Evolutionary conservation across 208 protist species (phyloP).

Genomic region (Leishmania braziliensis): DNA sequence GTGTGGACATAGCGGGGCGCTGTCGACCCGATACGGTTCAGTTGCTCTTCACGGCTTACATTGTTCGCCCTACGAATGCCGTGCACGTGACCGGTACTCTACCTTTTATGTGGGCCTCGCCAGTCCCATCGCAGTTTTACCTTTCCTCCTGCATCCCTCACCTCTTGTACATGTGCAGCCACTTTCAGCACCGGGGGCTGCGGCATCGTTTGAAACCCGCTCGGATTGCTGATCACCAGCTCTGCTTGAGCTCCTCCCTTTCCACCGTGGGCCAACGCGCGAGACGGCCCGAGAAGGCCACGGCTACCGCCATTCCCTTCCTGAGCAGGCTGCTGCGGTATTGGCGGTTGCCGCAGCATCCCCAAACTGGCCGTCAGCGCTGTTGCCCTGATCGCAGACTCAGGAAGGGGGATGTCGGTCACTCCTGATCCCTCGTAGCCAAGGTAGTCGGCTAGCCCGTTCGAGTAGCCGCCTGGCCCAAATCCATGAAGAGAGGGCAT

Average conservation of each 20-base stretch:
- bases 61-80: not conserved
- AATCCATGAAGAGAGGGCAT: not conserved
- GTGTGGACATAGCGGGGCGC: not conserved
- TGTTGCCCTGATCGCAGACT: not conserved
- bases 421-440: not conserved
- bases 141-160: not conserved
- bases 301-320: not conserved
- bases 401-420: not conserved
- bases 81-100: not conserved
- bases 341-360: not conserved
- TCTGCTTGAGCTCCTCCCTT: not conserved
- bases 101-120: not conserved
- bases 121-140: slow-evolving; percentile 17
- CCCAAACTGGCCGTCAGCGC: not conserved
- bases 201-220: not conserved
- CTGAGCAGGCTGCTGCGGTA: not conserved
- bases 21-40: not conserved
- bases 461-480: not conserved
- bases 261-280: not conserved
- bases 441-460: not conserved
- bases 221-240: not conserved
- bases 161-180: slow-evolving; percentile 1
- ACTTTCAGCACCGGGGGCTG: slow-evolving; percentile 2
- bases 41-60: not conserved
- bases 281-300: not conserved